Evolutionary conservation across 441 rosid genomes (phyloP).

Genomic region (Breynia disticha): DNA sequence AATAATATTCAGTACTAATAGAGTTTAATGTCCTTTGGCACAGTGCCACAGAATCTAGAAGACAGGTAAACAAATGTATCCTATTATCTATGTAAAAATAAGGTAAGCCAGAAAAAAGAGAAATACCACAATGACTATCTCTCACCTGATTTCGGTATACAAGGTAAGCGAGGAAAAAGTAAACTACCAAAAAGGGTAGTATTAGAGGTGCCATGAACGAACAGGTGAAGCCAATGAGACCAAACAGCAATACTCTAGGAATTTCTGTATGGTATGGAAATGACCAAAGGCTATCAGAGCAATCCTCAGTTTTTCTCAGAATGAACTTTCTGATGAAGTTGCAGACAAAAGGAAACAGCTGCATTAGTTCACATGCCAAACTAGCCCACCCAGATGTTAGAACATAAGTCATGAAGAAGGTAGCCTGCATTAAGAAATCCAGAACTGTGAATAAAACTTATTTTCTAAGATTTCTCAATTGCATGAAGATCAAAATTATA

Average conservation of each 20-base stretch:
- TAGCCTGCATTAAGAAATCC: constrained; percentile 48
- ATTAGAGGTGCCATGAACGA: constrained; percentile 78
- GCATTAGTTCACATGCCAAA: constrained; percentile 73
- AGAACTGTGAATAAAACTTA: background rate
- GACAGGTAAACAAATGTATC: too few relatives aligned
- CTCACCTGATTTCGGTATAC: constrained; percentile 84
- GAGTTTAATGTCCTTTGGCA: too few relatives aligned
- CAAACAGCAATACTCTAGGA: constrained; percentile 73
- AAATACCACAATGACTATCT: background rate
- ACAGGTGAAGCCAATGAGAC: constrained; percentile 79
- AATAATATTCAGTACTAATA: too few relatives aligned
- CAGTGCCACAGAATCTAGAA: too few relatives aligned
- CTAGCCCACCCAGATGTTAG: constrained; percentile 95
- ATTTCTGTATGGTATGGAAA: constrained; percentile 90
- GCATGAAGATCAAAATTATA: background rate
- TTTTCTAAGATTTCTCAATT: background rate
- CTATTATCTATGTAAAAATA: too few relatives aligned
- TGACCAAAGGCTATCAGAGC: constrained; percentile 32
- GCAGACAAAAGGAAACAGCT: constrained; percentile 52
- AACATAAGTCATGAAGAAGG: constrained; percentile 89
- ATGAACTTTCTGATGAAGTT: constrained; percentile 34
- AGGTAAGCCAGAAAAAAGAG: too few relatives aligned
- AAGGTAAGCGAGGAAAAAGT: constrained; percentile 63
- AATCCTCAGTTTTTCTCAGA: constrained; percentile 33
- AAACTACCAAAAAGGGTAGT: constrained; percentile 67